Evolutionary conservation across 768 basidiomycete genomes (phyloP).

Genomic region (Suillus tomentosus): DNA sequence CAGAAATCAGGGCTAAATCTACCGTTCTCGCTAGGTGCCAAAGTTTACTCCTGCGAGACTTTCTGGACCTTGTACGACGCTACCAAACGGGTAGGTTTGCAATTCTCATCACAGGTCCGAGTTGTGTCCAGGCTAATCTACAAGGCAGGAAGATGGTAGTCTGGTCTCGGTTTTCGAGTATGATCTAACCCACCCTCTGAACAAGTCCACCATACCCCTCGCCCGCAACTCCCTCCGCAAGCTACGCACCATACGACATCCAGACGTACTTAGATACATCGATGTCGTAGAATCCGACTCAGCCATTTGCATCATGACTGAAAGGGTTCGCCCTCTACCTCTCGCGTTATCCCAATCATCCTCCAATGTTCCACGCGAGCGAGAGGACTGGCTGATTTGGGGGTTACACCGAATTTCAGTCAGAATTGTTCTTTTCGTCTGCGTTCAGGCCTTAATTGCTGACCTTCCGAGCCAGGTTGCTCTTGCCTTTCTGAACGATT

Average conservation of each 20-base stretch:
- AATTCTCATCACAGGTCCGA: conserved; percentile 12
- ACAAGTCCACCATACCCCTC: conserved; percentile 64
- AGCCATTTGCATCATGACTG: conserved; percentile 90
- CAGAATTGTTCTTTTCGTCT: conserved; percentile 31
- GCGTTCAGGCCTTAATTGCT: neutral
- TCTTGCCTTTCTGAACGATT: conserved; percentile 85
- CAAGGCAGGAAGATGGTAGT: conserved; percentile 78
- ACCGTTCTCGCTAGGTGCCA: conserved; percentile 82
- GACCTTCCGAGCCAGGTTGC: conserved; percentile 60
- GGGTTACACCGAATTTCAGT: conserved; percentile 90
- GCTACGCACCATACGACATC: conserved; percentile 89
- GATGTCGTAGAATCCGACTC: conserved; percentile 91
- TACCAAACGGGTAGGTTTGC: conserved; percentile 70
- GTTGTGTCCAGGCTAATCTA: conserved; percentile 21
- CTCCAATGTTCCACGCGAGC: conserved; percentile 59
- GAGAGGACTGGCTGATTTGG: conserved; percentile 92
- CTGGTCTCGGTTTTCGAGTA: conserved; percentile 92
- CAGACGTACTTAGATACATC: conserved; percentile 94
- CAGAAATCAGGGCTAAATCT: conserved; percentile 90
- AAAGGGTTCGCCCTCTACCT: conserved; percentile 81
- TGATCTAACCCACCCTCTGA: conserved; percentile 64
- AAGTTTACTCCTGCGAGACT: conserved; percentile 65
- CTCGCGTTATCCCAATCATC: conserved; percentile 62
- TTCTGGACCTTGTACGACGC: conserved; percentile 89
- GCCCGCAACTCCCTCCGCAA: conserved; percentile 91